A percentile compares a stretch with the other conserved stretches of the same genome.
Evolutionary conservation across 2,329 filamentous ascomycete genomes (phyloP).

Genomic region (Calycina marina): DNA sequence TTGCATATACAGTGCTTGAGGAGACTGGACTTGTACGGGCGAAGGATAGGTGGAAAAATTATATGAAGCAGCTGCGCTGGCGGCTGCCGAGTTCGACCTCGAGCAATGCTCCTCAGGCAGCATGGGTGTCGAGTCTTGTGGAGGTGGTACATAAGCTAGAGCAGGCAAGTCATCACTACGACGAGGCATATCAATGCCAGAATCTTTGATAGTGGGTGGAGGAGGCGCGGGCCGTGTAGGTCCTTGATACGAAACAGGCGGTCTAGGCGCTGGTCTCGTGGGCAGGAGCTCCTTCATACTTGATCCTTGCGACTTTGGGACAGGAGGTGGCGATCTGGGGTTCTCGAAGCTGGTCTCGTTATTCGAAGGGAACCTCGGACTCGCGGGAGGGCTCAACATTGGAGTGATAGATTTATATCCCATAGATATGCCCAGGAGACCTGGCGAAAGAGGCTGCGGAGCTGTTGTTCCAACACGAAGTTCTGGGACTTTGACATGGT

Average conservation of each 20-base stretch:
- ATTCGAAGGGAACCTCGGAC: slow-evolving; percentile 78
- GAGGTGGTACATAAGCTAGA: slow-evolving; percentile 20
- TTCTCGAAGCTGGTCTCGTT: slow-evolving; percentile 95
- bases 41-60: slow-evolving; percentile 23
- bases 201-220: slow-evolving; percentile 44
- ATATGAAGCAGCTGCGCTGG: too few species aligned
- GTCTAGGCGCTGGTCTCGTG: slow-evolving; percentile 71
- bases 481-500: slow-evolving; percentile 57
- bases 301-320: slow-evolving; percentile 43
- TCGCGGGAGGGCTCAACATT: slow-evolving; percentile 54
- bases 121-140: slow-evolving; percentile 29
- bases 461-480: slow-evolving; percentile 27
- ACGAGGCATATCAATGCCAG: slow-evolving; percentile 46
- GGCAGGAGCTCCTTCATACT: slow-evolving; percentile 53
- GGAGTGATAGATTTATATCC: slow-evolving; percentile 42
- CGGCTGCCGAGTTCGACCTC: slow-evolving; percentile 51
- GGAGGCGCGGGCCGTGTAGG: slow-evolving; percentile 43
- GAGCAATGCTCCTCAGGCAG: slow-evolving; percentile 49
- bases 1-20: slow-evolving; percentile 38
- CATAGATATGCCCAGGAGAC: slow-evolving; percentile 35
- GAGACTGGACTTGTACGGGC: slow-evolving; percentile 13
- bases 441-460: slow-evolving; percentile 15
- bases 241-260: slow-evolving; percentile 62
- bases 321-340: slow-evolving; percentile 79
- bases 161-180: slow-evolving; percentile 37